Percentiles rank a stretch among this genome's conserved stretches.
These are phyloP conservation scores for Endotrypanum monterogeii DNA, from an alignment of 208 protist genomes.

Conservation along the genomic window DNA sequence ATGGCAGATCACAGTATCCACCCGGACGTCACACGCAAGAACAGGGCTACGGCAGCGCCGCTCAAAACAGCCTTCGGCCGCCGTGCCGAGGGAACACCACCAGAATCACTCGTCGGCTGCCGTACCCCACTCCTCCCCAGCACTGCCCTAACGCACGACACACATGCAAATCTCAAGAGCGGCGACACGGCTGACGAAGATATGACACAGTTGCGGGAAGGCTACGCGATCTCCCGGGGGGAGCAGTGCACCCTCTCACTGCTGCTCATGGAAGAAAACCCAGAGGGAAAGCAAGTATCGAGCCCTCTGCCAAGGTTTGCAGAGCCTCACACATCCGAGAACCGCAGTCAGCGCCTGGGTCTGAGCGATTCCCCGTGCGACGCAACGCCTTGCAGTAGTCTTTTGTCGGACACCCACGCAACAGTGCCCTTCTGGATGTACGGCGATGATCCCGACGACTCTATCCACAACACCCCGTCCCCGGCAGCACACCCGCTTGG, in stretches of 20 bases:
- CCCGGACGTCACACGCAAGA: slow-evolving; percentile 6
- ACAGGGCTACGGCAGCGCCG: slow-evolving; percentile 4
- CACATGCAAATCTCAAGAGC: background rate
- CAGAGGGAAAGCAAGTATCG: background rate
- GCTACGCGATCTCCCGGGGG: slow-evolving; percentile 24
- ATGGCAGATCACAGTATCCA: slow-evolving; percentile 1
- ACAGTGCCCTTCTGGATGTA: slow-evolving; percentile 25
- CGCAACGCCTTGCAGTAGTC: background rate
- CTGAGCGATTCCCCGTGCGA: slow-evolving; percentile 5
- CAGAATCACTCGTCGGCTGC: background rate
- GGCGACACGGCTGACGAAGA: background rate
- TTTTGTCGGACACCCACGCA: background rate
- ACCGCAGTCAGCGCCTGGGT: background rate
- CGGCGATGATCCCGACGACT: slow-evolving; percentile 10
- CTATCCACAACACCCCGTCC: slow-evolving; percentile 14
- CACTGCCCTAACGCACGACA: background rate
- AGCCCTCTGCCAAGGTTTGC: slow-evolving; percentile 6
- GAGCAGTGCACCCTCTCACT: slow-evolving; percentile 43
- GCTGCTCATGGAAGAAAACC: slow-evolving; percentile 28
- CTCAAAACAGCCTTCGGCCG: background rate
- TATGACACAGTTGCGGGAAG: background rate
- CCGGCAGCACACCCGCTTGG: slow-evolving; percentile 20
- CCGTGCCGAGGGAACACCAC: background rate
- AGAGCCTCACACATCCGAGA: background rate
- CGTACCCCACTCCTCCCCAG: background rate